A percentile compares a stretch with the other conserved stretches of the same genome.
phyloP scores from a whole-genome alignment of 2,329 filamentous ascomycete species.

The Xylariaceae sp. region DNA sequence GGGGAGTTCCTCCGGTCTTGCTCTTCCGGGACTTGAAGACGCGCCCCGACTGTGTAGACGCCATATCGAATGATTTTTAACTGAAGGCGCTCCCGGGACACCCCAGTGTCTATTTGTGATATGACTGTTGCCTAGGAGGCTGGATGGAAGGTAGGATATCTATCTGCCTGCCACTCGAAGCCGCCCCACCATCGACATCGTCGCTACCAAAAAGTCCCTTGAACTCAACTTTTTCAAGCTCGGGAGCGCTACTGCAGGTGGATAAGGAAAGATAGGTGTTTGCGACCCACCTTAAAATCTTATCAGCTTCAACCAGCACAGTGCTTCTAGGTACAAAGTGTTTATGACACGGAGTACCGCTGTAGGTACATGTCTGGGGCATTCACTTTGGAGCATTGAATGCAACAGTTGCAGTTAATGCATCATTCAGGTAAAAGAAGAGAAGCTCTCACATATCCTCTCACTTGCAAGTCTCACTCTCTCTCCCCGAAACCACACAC shows the following conservation, averaged over 20 bases:
- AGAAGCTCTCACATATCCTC: too few relatives aligned
- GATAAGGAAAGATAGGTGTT: constrained; percentile 19
- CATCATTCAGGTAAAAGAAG: too few relatives aligned
- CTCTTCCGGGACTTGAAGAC: constrained; percentile 65
- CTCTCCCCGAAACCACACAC: too few relatives aligned
- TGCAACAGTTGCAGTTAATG: too few relatives aligned
- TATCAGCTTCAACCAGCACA: not conserved
- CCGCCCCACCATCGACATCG: constrained; percentile 20
- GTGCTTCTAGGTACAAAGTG: not conserved
- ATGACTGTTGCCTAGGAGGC: constrained; percentile 7
- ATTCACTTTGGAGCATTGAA: too few relatives aligned
- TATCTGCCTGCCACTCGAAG: constrained; percentile 2
- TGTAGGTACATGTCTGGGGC: not conserved
- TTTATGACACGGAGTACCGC: too few relatives aligned
- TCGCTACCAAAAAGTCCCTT: constrained; percentile 5
- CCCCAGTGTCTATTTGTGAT: constrained; percentile 9
- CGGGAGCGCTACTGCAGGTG: constrained; percentile 14
- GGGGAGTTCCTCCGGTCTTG: constrained; percentile 60
- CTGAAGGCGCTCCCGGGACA: constrained; percentile 4
- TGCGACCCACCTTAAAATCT: constrained; percentile 2
- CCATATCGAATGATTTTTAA: constrained; percentile 44
- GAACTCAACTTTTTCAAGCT: constrained; percentile 23
- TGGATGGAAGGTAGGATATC: not conserved
- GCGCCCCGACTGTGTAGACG: constrained; percentile 57
- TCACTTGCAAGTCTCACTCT: too few relatives aligned